These are phyloP conservation scores for Zopfia rhizophila DNA, from an alignment of 2,329 filamentous ascomycete species.

Conservation along the genomic window DNA sequence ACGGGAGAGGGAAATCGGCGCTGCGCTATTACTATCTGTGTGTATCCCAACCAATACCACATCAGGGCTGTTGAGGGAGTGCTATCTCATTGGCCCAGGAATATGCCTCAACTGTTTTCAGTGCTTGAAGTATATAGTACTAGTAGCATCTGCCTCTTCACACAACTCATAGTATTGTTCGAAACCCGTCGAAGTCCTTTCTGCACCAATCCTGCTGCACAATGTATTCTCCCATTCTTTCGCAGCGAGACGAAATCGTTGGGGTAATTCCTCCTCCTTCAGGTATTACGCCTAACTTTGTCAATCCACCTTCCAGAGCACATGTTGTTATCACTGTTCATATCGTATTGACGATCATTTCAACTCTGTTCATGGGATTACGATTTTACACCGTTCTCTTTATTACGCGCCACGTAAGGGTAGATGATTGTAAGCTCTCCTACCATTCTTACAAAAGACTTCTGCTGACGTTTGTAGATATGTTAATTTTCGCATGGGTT, in stretches of 20 bases:
- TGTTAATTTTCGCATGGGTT: slow-evolving; percentile 9
- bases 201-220: slow-evolving; percentile 4
- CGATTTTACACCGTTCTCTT: slow-evolving; percentile 9
- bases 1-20: no score
- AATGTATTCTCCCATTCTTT: slow-evolving; percentile 10
- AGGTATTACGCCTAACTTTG: slow-evolving; percentile 10
- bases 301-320: no score
- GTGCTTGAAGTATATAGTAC: slow-evolving; percentile 1
- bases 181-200: no score
- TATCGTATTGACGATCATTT: slow-evolving; percentile 3
- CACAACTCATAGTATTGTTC: no score
- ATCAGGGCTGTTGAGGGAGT: no score
- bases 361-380: slow-evolving; percentile 9
- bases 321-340: slow-evolving; percentile 5
- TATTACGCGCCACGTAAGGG: slow-evolving; percentile 7
- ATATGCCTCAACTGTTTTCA: slow-evolving; percentile 3
- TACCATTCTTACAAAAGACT: slow-evolving; percentile 3
- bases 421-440: slow-evolving; percentile 9
- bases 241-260: slow-evolving; percentile 8
- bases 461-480: slow-evolving; percentile 6
- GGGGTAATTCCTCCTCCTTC: slow-evolving; percentile 8
- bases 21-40: no score
- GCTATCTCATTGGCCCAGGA: no score
- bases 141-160: slow-evolving; percentile 1
- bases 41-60: no score